Evolutionary conservation across 192 early-diverging fungal species (phyloP).

Genomic region (Pilaira anomala): DNA sequence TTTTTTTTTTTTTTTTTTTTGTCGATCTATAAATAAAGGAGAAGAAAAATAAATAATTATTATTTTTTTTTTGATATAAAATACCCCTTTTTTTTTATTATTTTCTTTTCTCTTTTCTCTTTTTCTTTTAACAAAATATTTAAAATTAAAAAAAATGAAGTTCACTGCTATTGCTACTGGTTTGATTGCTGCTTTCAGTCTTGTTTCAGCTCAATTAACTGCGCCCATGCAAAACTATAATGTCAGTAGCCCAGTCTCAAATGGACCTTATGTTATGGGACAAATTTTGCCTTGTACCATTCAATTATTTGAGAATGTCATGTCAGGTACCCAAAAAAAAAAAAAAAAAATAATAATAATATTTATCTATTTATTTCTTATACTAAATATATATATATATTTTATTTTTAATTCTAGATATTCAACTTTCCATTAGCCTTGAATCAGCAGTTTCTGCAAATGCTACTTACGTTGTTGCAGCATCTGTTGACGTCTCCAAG

Average conservation of each 20-base stretch:
- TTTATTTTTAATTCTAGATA: constrained; percentile 11
- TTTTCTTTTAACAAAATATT: background rate
- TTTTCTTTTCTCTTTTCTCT: background rate
- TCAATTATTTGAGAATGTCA: constrained; percentile 16
- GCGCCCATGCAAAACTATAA: constrained; percentile 28
- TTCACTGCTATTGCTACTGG: constrained; percentile 5
- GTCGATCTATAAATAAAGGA: constrained; percentile 5
- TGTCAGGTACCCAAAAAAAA: no score
- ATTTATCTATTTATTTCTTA: no score
- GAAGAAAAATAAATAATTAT: constrained; percentile 1
- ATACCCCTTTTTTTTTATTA: background rate
- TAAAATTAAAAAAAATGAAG: constrained; percentile 14
- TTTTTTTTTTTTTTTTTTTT: constrained; percentile 1
- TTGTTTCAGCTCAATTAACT: constrained; percentile 30
- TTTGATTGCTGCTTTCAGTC: background rate
- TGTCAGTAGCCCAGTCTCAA: constrained; percentile 29
- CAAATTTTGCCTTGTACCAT: constrained; percentile 33
- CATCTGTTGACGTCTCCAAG: constrained; percentile 29
- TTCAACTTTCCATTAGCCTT: constrained; percentile 28
- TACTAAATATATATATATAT: background rate
- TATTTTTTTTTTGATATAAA: constrained; percentile 6
- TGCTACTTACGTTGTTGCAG: constrained; percentile 8
- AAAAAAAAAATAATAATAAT: constrained; percentile 9
- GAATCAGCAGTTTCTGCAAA: constrained; percentile 11
- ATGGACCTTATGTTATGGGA: constrained; percentile 29